phyloP scores from a whole-genome alignment of 2,329 filamentous ascomycete species.

The Aspergillus chevalieri region DNA sequence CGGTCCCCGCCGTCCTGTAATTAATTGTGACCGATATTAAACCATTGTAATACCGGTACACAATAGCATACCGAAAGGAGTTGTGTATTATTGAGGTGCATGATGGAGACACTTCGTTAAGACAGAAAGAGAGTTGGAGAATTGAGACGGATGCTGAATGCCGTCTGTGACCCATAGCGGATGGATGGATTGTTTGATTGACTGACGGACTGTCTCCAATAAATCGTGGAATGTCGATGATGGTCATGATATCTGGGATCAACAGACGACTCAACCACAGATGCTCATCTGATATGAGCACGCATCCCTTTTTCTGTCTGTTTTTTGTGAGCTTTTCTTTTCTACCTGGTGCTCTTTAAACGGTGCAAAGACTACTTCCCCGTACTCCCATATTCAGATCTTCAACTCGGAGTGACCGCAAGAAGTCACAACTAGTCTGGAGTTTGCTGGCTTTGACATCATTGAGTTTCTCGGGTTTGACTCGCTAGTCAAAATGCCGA shows the following conservation, averaged over 20 bases:
- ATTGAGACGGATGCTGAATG: too few species aligned
- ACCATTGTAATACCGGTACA: too few species aligned
- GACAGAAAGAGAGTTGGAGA: too few species aligned
- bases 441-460: background rate
- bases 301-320: background rate
- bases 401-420: background rate
- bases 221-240: too few species aligned
- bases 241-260: background rate
- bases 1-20: background rate
- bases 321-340: background rate
- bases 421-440: background rate
- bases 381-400: background rate
- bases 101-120: too few species aligned
- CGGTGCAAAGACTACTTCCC: background rate
- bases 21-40: background rate
- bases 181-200: too few species aligned
- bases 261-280: background rate
- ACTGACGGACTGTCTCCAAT: too few species aligned
- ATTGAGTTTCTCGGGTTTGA: background rate
- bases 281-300: background rate
- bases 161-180: too few species aligned
- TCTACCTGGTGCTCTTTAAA: background rate
- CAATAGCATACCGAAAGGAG: too few species aligned
- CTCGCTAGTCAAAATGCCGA: background rate
- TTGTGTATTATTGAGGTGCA: too few species aligned